Base-by-base conservation (phyloP, 805 yeast species). In the Suhomyces emberorum region DNA sequence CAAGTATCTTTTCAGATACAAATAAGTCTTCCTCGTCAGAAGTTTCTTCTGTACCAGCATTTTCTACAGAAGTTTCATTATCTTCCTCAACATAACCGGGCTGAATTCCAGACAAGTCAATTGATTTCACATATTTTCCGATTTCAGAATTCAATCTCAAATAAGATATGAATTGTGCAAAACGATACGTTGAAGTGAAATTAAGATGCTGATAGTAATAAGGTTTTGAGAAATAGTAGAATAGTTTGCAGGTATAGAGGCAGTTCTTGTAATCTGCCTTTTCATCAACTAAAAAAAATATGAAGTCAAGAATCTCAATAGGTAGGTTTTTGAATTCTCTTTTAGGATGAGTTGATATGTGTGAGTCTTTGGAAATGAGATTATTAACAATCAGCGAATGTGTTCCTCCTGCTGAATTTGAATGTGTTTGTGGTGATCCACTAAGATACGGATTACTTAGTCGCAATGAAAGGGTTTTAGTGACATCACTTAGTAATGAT, bases 111-210 rank as follows among this genome's bases (percentile, higher is more conserved):
- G 89, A 79, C 17, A 88, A 55, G 52, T 88, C 86, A 28, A 88
- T 52, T 0, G 48, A 40, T 44, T 69, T 69, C 2, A 88, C 84
- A 40, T 70, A 67, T 16, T 53, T 49, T 0, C 89, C 88, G 35
- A 83, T 69, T 3, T 63, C 61, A 7, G 75, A 69, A 44, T 74
- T 72, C 36, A 73, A 65, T 29, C 83, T 66, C n/a, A 88, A 57
- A 4, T 79, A 71, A 2, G 88, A 71, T 4, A 88, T 77, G 49
- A 88, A 80, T 57, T 88, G 95, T 0, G 87, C 93, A 29, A 85
- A 74, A 28, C 95, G 64, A 53, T 83, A 88, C 5, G 89, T 81
- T 2, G 95, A 79, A 0, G 77, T 73, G 46, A 88, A 73, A 10
- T 49, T 42, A 3, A 89, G 78, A 6, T 58, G 42, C 10, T 63